Conservation (phyloP, 352 stramenopile species). For the Phytophthora boehmeriae region DNA sequence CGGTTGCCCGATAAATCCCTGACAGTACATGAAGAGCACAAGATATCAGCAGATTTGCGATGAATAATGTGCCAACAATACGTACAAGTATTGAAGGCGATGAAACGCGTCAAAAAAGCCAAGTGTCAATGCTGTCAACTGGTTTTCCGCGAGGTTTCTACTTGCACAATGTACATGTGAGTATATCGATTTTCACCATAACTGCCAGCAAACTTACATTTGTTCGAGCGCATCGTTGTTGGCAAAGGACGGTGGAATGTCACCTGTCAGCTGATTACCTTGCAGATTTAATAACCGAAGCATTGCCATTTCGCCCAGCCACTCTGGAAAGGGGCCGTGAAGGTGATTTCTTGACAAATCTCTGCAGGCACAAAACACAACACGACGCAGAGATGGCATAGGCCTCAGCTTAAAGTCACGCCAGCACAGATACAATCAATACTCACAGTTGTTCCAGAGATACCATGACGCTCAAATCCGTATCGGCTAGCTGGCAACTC, state of each 20-base stretch:
- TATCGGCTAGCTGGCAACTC: conserved; percentile 49
- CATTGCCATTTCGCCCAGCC: conserved; percentile 67
- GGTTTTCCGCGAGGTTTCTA: conserved; percentile 51
- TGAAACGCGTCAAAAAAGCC: conserved; percentile 44
- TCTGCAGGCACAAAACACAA: conserved; percentile 22
- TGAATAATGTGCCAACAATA: not conserved
- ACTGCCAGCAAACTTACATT: conserved; percentile 33
- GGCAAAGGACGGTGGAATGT: conserved; percentile 53
- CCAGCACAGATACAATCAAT: not conserved
- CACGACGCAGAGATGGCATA: not conserved
- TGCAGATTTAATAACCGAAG: conserved; percentile 68
- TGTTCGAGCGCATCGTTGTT: conserved; percentile 69
- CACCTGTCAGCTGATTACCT: conserved; percentile 48
- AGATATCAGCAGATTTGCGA: not conserved
- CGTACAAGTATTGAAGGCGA: conserved; percentile 46
- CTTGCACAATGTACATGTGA: not conserved
- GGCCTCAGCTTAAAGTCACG: not conserved
- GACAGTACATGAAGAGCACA: not conserved
- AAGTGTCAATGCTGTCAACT: conserved; percentile 33
- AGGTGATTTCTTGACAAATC: conserved; percentile 65
- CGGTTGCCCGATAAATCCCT: conserved; percentile 62
- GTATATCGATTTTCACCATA: not conserved
- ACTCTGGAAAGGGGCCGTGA: conserved; percentile 55
- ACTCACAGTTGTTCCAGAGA: conserved; percentile 78
- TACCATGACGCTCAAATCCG: conserved; percentile 70